phyloP scores from a whole-genome alignment of 495 filamentous ascomycete genomes.

The Stereocaulon alpinum region DNA sequence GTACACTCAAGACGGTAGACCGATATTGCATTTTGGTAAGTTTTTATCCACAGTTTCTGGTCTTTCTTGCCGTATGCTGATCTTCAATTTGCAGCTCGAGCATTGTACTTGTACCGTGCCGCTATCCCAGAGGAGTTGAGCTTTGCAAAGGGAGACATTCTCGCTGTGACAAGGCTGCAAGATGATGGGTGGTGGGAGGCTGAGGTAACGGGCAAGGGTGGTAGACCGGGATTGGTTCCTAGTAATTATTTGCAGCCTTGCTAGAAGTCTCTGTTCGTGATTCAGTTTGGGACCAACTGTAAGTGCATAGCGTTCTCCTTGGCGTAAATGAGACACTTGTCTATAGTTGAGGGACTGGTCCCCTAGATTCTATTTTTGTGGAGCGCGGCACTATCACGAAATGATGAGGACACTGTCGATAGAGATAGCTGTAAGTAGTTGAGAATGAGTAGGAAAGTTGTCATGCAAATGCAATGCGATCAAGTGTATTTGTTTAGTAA shows the following conservation, averaged over 20 bases:
- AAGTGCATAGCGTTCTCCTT: neutral
- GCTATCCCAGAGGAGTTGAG: slow-evolving; percentile 91
- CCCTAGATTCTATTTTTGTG: too few relatives aligned
- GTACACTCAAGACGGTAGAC: slow-evolving; percentile 73
- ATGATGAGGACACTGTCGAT: too few relatives aligned
- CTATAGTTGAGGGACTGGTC: too few relatives aligned
- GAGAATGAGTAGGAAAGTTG: too few relatives aligned
- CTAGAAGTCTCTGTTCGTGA: slow-evolving; percentile 25
- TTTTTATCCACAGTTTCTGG: slow-evolving; percentile 9
- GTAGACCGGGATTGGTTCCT: slow-evolving; percentile 75
- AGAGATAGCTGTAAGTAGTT: too few relatives aligned
- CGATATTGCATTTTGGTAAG: slow-evolving; percentile 89
- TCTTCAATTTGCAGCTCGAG: slow-evolving; percentile 51
- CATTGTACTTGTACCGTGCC: slow-evolving; percentile 87
- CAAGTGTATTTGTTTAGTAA: too few relatives aligned
- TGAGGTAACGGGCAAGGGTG: slow-evolving; percentile 69
- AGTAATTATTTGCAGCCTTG: slow-evolving; percentile 89
- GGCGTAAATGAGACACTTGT: neutral
- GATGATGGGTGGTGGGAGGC: slow-evolving; percentile 99
- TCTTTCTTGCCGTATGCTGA: slow-evolving; percentile 3
- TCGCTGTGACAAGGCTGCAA: slow-evolving; percentile 83
- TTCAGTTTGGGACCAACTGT: neutral
- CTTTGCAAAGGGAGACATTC: slow-evolving; percentile 83
- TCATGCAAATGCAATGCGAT: too few relatives aligned
- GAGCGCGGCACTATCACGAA: too few relatives aligned